phyloP scores from a whole-genome alignment of 225 moss, liverwort and hornwort species.

The Neckera pumila region DNA sequence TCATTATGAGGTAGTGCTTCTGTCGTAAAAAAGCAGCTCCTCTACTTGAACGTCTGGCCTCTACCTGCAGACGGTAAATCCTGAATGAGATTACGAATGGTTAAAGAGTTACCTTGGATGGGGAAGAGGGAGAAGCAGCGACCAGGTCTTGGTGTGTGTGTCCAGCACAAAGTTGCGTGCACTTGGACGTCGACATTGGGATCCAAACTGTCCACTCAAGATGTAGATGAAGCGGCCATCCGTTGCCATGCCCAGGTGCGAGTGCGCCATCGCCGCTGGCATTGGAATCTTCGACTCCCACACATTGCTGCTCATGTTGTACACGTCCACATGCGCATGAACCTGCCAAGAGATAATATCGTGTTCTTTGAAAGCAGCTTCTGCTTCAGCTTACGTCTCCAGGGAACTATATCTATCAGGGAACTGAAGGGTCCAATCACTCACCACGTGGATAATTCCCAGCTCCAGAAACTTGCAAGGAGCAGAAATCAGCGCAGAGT shows the following conservation, averaged over 20 bases:
- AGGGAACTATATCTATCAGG: not conserved
- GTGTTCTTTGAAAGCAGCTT: not conserved
- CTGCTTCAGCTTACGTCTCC: not conserved
- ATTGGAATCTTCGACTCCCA: slow-evolving; percentile 33
- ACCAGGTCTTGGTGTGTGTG: slow-evolving; percentile 23
- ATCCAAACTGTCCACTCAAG: slow-evolving; percentile 35
- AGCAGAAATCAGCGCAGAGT: not conserved
- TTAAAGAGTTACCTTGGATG: slow-evolving; percentile 14
- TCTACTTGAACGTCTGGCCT: not conserved
- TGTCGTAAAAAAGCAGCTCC: not conserved
- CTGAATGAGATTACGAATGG: not conserved
- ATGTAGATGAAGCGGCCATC: slow-evolving; percentile 38
- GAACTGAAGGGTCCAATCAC: not conserved
- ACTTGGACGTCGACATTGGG: slow-evolving; percentile 31
- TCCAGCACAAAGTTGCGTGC: slow-evolving; percentile 35
- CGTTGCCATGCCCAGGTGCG: slow-evolving; percentile 41
- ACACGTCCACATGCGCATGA: slow-evolving; percentile 44
- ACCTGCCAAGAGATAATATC: slow-evolving; percentile 5
- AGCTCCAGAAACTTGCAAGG: not conserved
- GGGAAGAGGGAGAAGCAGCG: slow-evolving; percentile 28
- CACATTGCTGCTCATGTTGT: slow-evolving; percentile 25
- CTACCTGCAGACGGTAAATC: not conserved
- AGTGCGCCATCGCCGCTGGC: slow-evolving; percentile 41
- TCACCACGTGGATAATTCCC: not conserved
- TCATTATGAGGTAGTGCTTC: not conserved